A percentile compares a stretch with the other conserved stretches of the same genome.
phyloP scores from a whole-genome alignment of 352 stramenopile species.

The Phytophthora litchii region DNA sequence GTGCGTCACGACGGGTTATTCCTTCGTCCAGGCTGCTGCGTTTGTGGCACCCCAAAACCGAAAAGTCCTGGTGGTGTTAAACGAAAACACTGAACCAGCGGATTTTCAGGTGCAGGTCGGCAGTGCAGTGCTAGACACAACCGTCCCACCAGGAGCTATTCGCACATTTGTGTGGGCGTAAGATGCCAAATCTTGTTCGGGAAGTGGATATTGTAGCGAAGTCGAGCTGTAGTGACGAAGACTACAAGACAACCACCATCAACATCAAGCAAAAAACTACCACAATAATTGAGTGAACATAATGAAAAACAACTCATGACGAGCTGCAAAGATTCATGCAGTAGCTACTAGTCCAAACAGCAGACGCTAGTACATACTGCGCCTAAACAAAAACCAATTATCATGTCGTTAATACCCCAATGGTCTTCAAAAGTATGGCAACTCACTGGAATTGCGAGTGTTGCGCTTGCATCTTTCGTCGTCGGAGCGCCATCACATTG shows the following conservation, averaged over 20 bases:
- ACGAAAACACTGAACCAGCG: slow-evolving; percentile 80
- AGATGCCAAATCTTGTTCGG: background rate
- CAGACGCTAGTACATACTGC: slow-evolving; percentile 49
- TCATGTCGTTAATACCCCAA: background rate
- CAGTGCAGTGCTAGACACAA: slow-evolving; percentile 43
- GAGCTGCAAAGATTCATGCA: background rate
- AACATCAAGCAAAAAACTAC: background rate
- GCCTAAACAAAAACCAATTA: slow-evolving; percentile 26
- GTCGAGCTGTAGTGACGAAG: background rate
- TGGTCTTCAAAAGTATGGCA: background rate
- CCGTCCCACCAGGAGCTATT: slow-evolving; percentile 45
- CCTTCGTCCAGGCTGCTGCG: slow-evolving; percentile 65
- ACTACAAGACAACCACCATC: background rate
- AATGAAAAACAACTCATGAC: slow-evolving; percentile 2
- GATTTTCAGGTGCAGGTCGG: slow-evolving; percentile 61
- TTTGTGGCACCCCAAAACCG: slow-evolving; percentile 76
- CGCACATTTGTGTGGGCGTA: slow-evolving; percentile 39
- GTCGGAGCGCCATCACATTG: slow-evolving; percentile 58
- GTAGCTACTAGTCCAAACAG: background rate
- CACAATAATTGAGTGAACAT: slow-evolving; percentile 9
- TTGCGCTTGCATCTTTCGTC: slow-evolving; percentile 41
- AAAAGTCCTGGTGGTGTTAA: slow-evolving; percentile 78
- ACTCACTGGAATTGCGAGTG: slow-evolving; percentile 33
- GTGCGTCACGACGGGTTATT: slow-evolving; percentile 71
- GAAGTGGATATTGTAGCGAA: background rate